Evolutionary conservation across 345 rosid genomes (phyloP), one percentile per base, ranked within the genome.

Genomic region (Lepidium sativum): DNA sequence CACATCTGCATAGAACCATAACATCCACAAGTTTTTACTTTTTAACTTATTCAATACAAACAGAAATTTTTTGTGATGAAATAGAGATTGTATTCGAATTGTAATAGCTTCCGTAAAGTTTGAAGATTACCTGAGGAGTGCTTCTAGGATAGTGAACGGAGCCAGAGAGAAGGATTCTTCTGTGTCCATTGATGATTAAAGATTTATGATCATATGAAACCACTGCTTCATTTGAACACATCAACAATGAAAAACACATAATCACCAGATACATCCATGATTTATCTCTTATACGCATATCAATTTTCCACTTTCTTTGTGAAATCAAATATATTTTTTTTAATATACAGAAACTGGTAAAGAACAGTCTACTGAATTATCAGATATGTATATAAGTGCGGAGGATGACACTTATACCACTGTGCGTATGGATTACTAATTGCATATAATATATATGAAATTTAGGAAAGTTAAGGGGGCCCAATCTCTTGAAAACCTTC

Each of bases 71-170:
- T n/a, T n/a, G n/a, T n/a, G n/a, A n/a, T n/a, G n/a, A n/a, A n/a
- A n/a, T n/a, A n/a, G n/a, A n/a, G n/a, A n/a, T n/a, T n/a, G n/a
- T n/a, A n/a, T n/a, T n/a, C n/a, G n/a, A n/a, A n/a, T n/a, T n/a
- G n/a, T n/a, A n/a, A n/a, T n/a, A n/a, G n/a, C n/a, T n/a, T n/a
- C n/a, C n/a, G n/a, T n/a, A n/a, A n/a, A n/a, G n/a, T n/a, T n/a
- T n/a, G n/a, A n/a, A n/a, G n/a, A 5, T 32, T 78, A 90, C 96
- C 90, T 90, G 82, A 21, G 98, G 96, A 27, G 98, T 81, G 86
- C 98, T 92, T 79, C 98, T 71, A 8, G 98, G 98, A 68, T 92
- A 92, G 71, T 92, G 98, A 71, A 92, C 89, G 65, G 98, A 87
- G 8, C 98, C 98, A 18, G 98, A 92, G 44, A 89, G 75, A 44